Base-by-base conservation (phyloP, 2,329 filamentous ascomycete species). In the Colletotrichum eremochloae region DNA sequence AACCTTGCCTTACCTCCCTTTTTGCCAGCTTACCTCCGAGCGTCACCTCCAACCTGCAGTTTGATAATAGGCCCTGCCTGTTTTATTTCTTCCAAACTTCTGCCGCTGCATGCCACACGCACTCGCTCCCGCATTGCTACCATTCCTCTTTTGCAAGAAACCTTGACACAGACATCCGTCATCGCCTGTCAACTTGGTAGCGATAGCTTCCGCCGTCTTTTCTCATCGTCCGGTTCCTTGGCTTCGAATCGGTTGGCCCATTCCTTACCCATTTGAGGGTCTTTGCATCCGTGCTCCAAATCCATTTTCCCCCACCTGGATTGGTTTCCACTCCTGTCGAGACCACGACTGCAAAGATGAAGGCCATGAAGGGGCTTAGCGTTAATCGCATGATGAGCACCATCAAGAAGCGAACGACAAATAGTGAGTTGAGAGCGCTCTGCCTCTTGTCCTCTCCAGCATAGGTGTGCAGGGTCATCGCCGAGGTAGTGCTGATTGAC, bases 301-400 rank as follows among this genome's bases (percentile, higher is more conserved):
- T 36, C 40, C 42, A 29, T 40, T 24, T 5, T 6, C 38, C 44
- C 29, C 46, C 46, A 48, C 29, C 40, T 36, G 29, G 20, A 20
- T n/a, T 40, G 38, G 7, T 55, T n/a, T 29, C 50, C n/a, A 46
- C 48, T n/a, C 38, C 38, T 48, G 36, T 24, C 44, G 24, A 36
- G 52, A 36, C 38, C 53, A 33, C 57, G 63, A 67, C 63, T 55
- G 64, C 62, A 64, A 74, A 69, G 66, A 84, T 84, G 82, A 84
- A 82, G 76, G 80, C 80, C 74, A 85, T 85, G 84, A 89, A 87
- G 81, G 83, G 85, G 48, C 84, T 89, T 72, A 87, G 84, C 79
- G 84, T 88, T 82, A 87, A 85, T 80, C 88, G 85, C 83, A 83
- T 89, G 84, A 82, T 89, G 56, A 86, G 86, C 75, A 87, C 82